Evolutionary conservation across 768 basidiomycete genomes (phyloP), one percentile per base, ranked within the genome.

Genomic region (Lactarius deliciosus): DNA sequence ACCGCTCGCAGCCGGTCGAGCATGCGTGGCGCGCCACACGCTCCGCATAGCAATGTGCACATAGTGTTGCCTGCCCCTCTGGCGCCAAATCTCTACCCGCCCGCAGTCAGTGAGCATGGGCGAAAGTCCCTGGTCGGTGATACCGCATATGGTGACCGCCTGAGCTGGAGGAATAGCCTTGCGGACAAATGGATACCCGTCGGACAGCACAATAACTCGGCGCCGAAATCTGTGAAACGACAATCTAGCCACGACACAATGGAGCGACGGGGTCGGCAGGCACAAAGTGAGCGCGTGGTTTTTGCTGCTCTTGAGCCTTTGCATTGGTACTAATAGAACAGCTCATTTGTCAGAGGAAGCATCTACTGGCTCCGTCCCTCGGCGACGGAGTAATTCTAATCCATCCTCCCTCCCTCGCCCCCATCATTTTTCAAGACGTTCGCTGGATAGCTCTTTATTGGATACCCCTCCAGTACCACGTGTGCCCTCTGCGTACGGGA

Each of bases 31-130:
- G 75, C 81, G 1, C 89, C 90, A 25, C 89, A 92, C 72, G 79
- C 80, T 6, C 84, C 82, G 0, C 81, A 83, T 64, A 87, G 80
- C 73, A 81, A 81, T 63, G 76, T 91, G 61, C 84, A 90, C 70
- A 86, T 92, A 61, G 76, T 92, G 18, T 78, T 91, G 4, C 91
- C 91, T 0, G 75, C 83, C 1, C 90, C 89, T 2, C 81, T 92
- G 20, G 83, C 83, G 1, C 78, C 82, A 13, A 74, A 74, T 47
- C 74, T 80, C 28, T 64, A 68, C 53, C 47, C 36, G 10, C 56
- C 38, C 28, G 57, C 54, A 25, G 40, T 34, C 4, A 34, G 61
- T n/a, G 65, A 53, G 25, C 64, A n/a, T 20, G 32, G 30, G 16
- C 47, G 13, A 34, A 53, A 47, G 20, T 0, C 60, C 3, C 13